These are phyloP conservation scores for Scleromitrula shiraiana DNA, from an alignment of 2,329 filamentous ascomycete species.

Conservation along the genomic window DNA sequence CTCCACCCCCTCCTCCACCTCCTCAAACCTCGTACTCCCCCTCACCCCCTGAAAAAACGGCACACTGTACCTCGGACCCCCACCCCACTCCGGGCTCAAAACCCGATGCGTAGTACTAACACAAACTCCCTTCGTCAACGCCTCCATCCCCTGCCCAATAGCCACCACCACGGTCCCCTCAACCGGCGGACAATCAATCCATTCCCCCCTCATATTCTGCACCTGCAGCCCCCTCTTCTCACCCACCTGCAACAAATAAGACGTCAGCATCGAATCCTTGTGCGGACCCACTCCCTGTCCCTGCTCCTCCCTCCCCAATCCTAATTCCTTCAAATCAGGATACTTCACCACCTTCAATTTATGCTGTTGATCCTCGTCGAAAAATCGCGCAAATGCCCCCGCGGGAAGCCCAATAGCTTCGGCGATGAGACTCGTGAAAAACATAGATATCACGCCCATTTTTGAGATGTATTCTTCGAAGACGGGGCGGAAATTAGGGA, in stretches of 20 bases:
- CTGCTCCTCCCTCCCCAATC: slow-evolving; percentile 32
- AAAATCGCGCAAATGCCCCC: slow-evolving; percentile 69
- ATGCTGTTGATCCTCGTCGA: slow-evolving; percentile 63
- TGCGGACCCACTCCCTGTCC: slow-evolving; percentile 66
- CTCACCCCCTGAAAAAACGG: slow-evolving; percentile 86
- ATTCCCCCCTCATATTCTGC: slow-evolving; percentile 68
- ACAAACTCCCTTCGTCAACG: slow-evolving; percentile 75
- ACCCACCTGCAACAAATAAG: slow-evolving; percentile 73
- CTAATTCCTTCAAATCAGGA: slow-evolving; percentile 60
- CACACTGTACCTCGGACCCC: slow-evolving; percentile 68
- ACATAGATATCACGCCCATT: slow-evolving; percentile 65
- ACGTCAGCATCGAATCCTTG: slow-evolving; percentile 78
- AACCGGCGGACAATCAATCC: slow-evolving; percentile 76
- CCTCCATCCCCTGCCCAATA: slow-evolving; percentile 81
- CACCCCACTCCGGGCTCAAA: slow-evolving; percentile 60
- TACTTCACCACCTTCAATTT: slow-evolving; percentile 89
- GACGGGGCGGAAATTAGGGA: slow-evolving; percentile 60
- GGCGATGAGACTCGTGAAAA: slow-evolving; percentile 73
- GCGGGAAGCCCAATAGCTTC: slow-evolving; percentile 69
- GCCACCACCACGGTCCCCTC: slow-evolving; percentile 75
- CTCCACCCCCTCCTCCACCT: slow-evolving; percentile 39
- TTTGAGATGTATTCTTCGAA: slow-evolving; percentile 69
- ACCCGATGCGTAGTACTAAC: slow-evolving; percentile 77
- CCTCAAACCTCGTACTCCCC: slow-evolving; percentile 68
- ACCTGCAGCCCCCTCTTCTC: slow-evolving; percentile 72